Evolutionary conservation across 2,329 filamentous ascomycete genomes (phyloP), one percentile per base, ranked within the genome.

Genomic region (Tolypocladium guangdongense): DNA sequence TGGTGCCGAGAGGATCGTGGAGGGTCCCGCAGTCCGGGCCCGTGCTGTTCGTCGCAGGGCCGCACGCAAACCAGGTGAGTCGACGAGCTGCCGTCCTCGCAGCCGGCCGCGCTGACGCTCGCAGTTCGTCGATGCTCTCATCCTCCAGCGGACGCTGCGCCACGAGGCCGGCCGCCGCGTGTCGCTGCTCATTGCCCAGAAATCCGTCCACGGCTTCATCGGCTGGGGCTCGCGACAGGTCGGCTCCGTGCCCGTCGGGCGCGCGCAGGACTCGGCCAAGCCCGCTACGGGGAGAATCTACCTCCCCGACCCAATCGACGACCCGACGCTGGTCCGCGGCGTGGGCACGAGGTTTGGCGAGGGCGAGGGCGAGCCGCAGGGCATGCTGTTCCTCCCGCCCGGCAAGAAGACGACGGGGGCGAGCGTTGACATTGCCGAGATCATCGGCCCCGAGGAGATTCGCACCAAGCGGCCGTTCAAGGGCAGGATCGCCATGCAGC

Each of bases 1-100:
- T 99, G 18, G 91, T 97, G 67, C 93, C 93, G 14, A 82, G 93
- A 59, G 90, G 90, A 60, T 89, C 91, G 58, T 99, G 93, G 90
- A 92, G 91, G 70, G 88, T 99, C 46, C 93, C 93, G 46, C 84
- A 87, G 63, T 81, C 83, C 58, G 93, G 91, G 0, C 91, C 93
- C 1, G 82, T 99, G 58, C 88, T 99, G 55, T 93, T 99, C 64
- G 93, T 99, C 60, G 93, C 91, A 46, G 93, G 92, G 52, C 93
- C 93, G 60, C 93, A 99, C 76, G 92, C 92, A 56, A 99, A 99
- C 69, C 90, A 93, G 81, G 87, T 90, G 72, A 56, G 77, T 70
- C 30, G 22, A 4, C 18, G 2, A 12, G 35, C 14, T 12, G 33
- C 33, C 33, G 33, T 12, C 12, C 4, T 10, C 33, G 33, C 27